A percentile compares a stretch with the other conserved stretches of the same genome.
phyloP scores from a whole-genome alignment of 495 filamentous ascomycete species.

The Echria macrotheca region DNA sequence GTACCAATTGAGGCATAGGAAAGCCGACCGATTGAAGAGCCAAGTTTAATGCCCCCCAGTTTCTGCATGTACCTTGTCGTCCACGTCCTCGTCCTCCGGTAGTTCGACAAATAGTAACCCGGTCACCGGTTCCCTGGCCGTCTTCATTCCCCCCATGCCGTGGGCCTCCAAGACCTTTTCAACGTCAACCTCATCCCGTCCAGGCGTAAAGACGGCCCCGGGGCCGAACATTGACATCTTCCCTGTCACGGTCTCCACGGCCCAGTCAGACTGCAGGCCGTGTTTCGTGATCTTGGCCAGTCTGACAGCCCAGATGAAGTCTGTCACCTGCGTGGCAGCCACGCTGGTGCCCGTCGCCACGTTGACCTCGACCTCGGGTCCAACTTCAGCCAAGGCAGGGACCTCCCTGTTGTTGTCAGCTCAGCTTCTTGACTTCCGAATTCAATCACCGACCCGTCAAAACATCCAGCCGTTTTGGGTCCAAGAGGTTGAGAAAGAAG shows the following conservation, averaged over 20 bases:
- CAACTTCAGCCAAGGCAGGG: neutral
- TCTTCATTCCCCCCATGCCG: neutral
- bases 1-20: too few relatives aligned
- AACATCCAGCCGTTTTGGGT: neutral
- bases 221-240: neutral
- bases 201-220: neutral
- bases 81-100: too few relatives aligned
- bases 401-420: neutral
- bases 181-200: neutral
- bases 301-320: slow-evolving; percentile 14
- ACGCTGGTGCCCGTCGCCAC: neutral
- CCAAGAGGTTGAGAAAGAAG: neutral
- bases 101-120: neutral
- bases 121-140: neutral
- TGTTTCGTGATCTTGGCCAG: slow-evolving; percentile 11
- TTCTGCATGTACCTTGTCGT: too few relatives aligned
- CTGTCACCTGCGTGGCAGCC: neutral
- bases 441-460: neutral
- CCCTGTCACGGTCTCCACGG: neutral
- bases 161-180: neutral
- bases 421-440: neutral
- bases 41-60: too few relatives aligned
- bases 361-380: neutral
- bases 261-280: slow-evolving; percentile 4
- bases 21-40: too few relatives aligned